Evolutionary conservation across 768 basidiomycete genomes (phyloP), one percentile per base, ranked within the genome.

Genomic region (Boletus eberwhitei): DNA sequence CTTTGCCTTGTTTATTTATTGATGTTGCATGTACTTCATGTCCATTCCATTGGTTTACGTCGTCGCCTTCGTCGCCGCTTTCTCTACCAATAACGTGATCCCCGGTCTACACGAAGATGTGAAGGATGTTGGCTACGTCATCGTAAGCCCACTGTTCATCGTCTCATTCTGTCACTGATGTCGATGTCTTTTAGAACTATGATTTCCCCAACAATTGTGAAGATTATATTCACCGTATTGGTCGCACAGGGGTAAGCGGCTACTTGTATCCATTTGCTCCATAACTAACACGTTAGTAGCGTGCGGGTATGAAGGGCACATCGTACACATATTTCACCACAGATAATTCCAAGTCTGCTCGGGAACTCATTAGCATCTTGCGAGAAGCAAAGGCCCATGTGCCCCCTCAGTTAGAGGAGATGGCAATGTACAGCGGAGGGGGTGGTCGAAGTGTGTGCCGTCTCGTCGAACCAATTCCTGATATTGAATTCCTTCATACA

Each of bases 141-240:
- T 98, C 64, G 92, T 93, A 64, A 71, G 91, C 82, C 14, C 48
- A 50, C 59, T 45, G 36, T 17, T 48, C 47, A 7, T 59, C 36
- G 9, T 37, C 40, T 48, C 13, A 1, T 43, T 59, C 38, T 46
- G 32, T 39, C 38, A 3, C 49, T 63, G 48, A 62, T 47, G 9
- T 34, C 35, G 48, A 62, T 47, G 9, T 34, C 35, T 51, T 48
- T 3, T 61, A 95, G 93, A 94, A 94, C 74, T 95, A 91, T 71
- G 95, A 98, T 71, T 97, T 98, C 79, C 94, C 95, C 1, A 97
- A 97, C 75, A 95, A 96, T 69, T 92, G 90, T 66, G 94, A 96
- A 77, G 95, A 97, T 73, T 98, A 98, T 74, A 93, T 98, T 57
- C 96, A 99, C 75, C 93, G 96, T 63, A 99, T 99, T 66, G 97